Base-by-base conservation (phyloP, 163 green algal genomes). In the Chlorella variabilis region DNA sequence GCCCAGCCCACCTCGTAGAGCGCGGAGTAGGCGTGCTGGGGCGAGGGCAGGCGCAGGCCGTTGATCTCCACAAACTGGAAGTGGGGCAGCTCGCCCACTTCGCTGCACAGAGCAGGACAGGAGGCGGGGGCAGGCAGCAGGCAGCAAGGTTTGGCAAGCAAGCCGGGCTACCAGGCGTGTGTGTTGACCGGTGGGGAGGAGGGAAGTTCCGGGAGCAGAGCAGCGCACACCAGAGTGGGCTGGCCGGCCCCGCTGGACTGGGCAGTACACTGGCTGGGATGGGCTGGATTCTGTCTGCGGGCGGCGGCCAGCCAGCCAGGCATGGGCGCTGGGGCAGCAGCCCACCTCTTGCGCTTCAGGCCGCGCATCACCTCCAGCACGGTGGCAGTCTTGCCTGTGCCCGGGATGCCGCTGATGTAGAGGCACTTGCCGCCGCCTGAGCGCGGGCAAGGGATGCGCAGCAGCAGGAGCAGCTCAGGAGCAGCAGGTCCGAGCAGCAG, bases 21-120 rank as follows among this genome's bases (percentile, higher is more conserved):
- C 54, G 88, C 86, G 42, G 84, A 92, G 90, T 98, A 99, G 49
- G 95, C 92, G 83, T 98, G 94, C 73, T 94, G 86, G 1, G 96
- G 95, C 17, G 89, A 93, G 39, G 95, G 91, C 79, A 99, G 92
- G 38, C 91, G 90, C 79, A 99, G 90, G n/a, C 89, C 94, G 85
- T 99, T 99, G 81, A 99, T 90, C 78, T 96, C 90, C 66, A 98
- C 92, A 81, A 98, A 93, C 80, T 94, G 91, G 79, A 96, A 97
- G 20, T 62, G 67, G 23, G 93, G 89, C 58, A 94, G 69, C 11
- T 91, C 73, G 13, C 84, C 83, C 0, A 38, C 80, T 18, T 88
- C 59, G 27, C 82, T 82, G 17, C 86, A 48, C 18, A 39, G 2
- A 23, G 18, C 31, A 20, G 27, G 11, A 45, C 4, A 73, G 23